Base-by-base conservation (phyloP, 768 basidiomycete species). In the Boletellus ananiceps region DNA sequence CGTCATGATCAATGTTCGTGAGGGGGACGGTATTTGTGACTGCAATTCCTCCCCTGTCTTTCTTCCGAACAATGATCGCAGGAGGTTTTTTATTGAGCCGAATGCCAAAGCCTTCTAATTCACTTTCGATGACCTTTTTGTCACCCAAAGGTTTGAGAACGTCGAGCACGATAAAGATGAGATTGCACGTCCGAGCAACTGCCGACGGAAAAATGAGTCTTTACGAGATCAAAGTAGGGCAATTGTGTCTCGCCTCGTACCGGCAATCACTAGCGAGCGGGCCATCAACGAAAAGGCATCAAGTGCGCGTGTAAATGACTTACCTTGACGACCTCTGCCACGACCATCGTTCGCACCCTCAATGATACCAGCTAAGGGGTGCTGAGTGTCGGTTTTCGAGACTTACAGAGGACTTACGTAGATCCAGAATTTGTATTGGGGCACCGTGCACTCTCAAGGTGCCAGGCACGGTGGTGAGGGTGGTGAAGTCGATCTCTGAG, bases 51-150 rank as follows among this genome's bases (percentile, higher is more conserved):
- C 95, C 95, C 70, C 86, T 93, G 54, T 97, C 90, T 63, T 92
- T 93, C 67, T 75, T 86, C 58, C 88, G 80, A 19, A 92, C 88
- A 5, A 78, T 72, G 64, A 98, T 86, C 16, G 85, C 79, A 47
- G 95, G 96, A 2, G 95, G 92, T 55, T 82, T 82, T 71, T 98
- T 98, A 74, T 99, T 99, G 51, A 97, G 74, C 42, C 94, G 80
- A 58, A 97, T 96, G 9, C 95, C 96, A 61, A 98, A 98, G n/a
- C 93, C 93, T 76, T 99, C 96, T 51, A 99, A 72, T 67, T 99
- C 96, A 31, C 75, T 62, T 70, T 97, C 93, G 50, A 99, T 91
- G 60, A 96, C 72, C 50, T 79, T 86, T 63, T 96, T 93, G 74
- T 98, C 95, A 21, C 87, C 89, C 15, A 98, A 81, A n/a, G 96